These are phyloP conservation scores for Marsdenia floribunda DNA, from an alignment of 257 asterid species.

Conservation along the genomic window DNA sequence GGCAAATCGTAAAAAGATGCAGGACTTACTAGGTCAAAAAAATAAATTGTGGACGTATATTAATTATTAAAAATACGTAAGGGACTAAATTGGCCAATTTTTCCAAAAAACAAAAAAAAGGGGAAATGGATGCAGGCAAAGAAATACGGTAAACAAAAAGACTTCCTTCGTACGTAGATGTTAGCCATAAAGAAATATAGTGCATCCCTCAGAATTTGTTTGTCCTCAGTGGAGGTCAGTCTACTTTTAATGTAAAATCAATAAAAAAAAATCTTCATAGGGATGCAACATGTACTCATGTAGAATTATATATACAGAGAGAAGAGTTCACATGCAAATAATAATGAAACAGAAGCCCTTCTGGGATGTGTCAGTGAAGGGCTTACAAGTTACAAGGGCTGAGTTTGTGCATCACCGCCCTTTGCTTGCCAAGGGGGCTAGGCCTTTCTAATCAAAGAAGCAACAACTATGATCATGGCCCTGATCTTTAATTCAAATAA, in stretches of 20 bases:
- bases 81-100: no score
- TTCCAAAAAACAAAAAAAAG: no score
- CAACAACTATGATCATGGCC: neutral
- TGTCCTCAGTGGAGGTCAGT: conserved; percentile 36
- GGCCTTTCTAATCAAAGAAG: neutral
- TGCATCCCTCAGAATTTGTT: conserved; percentile 32
- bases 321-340: neutral
- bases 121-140: no score
- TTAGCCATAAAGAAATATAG: neutral
- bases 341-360: neutral
- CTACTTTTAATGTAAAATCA: conserved; percentile 42
- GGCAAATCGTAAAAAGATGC: no score
- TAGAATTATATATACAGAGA: no score
- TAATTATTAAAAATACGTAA: no score
- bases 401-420: neutral
- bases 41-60: no score
- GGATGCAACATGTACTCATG: conserved; percentile 19
- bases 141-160: no score
- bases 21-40: no score
- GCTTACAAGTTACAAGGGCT: neutral
- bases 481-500: no score
- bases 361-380: neutral
- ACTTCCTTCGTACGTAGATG: no score
- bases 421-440: neutral
- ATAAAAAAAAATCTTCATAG: conserved; percentile 27